A percentile compares a stretch with the other conserved stretches of the same genome.
Conservation (phyloP, 164 flowering plant genomes). For the Nymphaea thermarum region DNA sequence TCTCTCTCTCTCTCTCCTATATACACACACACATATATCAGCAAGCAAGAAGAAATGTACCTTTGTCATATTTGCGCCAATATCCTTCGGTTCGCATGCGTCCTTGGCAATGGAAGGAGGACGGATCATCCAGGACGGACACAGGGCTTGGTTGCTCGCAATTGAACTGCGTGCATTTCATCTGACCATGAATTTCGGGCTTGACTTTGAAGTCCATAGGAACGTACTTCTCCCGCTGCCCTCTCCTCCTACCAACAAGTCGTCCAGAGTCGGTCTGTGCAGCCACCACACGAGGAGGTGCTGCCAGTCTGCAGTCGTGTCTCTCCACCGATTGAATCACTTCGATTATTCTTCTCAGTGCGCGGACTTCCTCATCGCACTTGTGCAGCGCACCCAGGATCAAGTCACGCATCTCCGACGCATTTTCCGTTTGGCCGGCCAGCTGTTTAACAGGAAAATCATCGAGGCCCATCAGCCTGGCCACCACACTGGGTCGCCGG, state of each 20-base stretch:
- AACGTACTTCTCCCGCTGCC: too few relatives aligned
- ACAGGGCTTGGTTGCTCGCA: slow-evolving; percentile 50
- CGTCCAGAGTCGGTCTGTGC: too few relatives aligned
- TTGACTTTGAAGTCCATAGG: too few relatives aligned
- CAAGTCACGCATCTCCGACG: slow-evolving; percentile 18
- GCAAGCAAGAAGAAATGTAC: too few relatives aligned
- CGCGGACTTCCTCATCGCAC: slow-evolving; percentile 66
- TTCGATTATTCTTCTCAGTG: slow-evolving; percentile 51
- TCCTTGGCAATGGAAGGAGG: too few relatives aligned
- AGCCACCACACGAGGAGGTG: too few relatives aligned
- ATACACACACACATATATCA: too few relatives aligned
- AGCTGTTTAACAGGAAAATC: neutral
- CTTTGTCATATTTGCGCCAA: too few relatives aligned
- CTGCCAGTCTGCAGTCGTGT: too few relatives aligned
- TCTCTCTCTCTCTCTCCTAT: too few relatives aligned
- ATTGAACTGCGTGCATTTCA: slow-evolving; percentile 10
- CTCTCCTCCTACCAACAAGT: too few relatives aligned
- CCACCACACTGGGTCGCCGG: neutral
- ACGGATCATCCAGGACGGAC: slow-evolving; percentile 26
- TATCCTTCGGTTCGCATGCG: too few relatives aligned
- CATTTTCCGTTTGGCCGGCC: neutral
- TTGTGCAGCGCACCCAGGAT: slow-evolving; percentile 57
- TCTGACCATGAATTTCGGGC: neutral
- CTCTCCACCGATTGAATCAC: slow-evolving; percentile 22
- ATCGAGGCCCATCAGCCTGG: neutral